Conservation (phyloP, 768 basidiomycete genomes). For the Phlebiopsis flavidoalba region DNA sequence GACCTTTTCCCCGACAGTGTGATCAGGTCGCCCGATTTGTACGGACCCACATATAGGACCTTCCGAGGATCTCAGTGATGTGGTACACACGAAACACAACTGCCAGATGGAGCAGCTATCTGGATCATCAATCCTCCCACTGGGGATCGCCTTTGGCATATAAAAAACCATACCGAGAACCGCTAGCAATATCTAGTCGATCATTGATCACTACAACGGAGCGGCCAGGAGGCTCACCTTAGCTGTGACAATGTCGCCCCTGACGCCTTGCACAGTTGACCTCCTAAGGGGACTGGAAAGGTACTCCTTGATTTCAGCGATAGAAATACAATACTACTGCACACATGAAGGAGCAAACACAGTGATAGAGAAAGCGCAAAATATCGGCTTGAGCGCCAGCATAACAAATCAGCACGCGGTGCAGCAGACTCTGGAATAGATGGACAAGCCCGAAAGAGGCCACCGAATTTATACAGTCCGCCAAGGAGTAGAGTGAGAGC, state of each 20-base stretch:
- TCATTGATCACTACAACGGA: not conserved
- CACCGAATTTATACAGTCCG: too few relatives aligned
- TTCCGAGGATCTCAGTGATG: too few relatives aligned
- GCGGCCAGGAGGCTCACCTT: too few relatives aligned
- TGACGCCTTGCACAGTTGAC: conserved; percentile 21
- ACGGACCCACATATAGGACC: too few relatives aligned
- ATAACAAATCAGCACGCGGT: not conserved
- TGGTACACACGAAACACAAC: too few relatives aligned
- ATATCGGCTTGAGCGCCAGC: not conserved
- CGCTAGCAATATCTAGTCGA: not conserved
- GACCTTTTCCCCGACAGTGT: conserved; percentile 41
- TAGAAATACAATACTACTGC: conserved; percentile 10
- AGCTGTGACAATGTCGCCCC: conserved; percentile 23
- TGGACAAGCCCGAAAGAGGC: too few relatives aligned
- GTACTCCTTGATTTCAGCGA: conserved; percentile 27
- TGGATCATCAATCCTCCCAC: conserved; percentile 37
- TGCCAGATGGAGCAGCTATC: too few relatives aligned
- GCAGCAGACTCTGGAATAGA: not conserved
- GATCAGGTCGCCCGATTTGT: conserved; percentile 43
- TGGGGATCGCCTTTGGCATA: conserved; percentile 31
- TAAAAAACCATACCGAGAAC: conserved; percentile 40
- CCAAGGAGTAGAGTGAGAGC: too few relatives aligned
- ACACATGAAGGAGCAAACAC: not conserved
- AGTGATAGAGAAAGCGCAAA: not conserved
- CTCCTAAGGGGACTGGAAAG: conserved; percentile 22